Base-by-base conservation (phyloP, 805 yeast species). In the Priceomyces haplophilus region DNA sequence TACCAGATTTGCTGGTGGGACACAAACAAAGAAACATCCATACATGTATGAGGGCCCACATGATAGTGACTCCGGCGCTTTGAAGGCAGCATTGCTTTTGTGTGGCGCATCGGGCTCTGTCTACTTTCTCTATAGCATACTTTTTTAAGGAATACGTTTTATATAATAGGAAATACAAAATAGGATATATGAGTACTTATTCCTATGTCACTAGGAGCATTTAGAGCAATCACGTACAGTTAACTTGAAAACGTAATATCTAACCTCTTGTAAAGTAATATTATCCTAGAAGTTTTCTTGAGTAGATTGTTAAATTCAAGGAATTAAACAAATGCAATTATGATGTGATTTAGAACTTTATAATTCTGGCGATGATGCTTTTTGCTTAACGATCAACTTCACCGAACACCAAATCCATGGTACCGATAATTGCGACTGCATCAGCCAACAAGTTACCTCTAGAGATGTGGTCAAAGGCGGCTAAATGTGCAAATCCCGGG, bases 341-440 rank as follows among this genome's bases (percentile, higher is more conserved):
- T 41, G 25, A 23, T 21, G 36, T 41, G 44, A 36, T 15, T 35
- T 31, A 29, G 27, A 35, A 41, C 24, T 38, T 37, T 38, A 24
- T 37, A 11, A 21, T 40, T 40, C 21, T 18, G 31, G 23, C 20
- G 23, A 20, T 32, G 44, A 33, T 29, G 37, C 25, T 32, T 29
- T 30, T 24, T 25, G 33, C 24, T 62, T 73, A 87, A 72, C 96
- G 89, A 72, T 88, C 96, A 55, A 88, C 96, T 69, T 88, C 96
- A 59, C 96, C 96, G 61, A 88, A 88, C 64, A 88, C 96, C 66
- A 88, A 79, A 73, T 88, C 96, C 96, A 88, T 87, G 47, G 96
- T 88, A 72, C 96, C 96, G 59, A 88, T 86, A 60, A 88, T 88
- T 42, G 96, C 95, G 44, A 88, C 96, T 19, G 93, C 91, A 68